phyloP scores from a whole-genome alignment of 495 filamentous ascomycete species.

The Penicillium goetzii region DNA sequence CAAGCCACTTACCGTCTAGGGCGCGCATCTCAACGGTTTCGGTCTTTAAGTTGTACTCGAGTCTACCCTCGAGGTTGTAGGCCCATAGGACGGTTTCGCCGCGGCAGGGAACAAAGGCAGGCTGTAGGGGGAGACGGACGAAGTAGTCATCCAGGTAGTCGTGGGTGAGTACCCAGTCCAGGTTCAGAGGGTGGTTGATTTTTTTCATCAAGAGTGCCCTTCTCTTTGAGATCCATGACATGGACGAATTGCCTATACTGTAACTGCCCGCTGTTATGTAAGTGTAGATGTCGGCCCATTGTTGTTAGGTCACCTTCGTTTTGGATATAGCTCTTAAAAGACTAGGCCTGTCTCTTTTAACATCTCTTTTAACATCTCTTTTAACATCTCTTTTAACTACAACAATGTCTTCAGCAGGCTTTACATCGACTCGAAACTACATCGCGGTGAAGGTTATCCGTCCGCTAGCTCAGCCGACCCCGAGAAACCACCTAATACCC shows the following conservation, averaged over 20 bases:
- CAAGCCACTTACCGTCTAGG: constrained; percentile 28
- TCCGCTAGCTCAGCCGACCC: no score
- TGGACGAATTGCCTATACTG: constrained; percentile 41
- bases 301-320: constrained; percentile 41
- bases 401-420: no score
- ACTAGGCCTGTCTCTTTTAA: no score
- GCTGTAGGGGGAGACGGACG: constrained; percentile 42
- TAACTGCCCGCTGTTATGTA: constrained; percentile 32
- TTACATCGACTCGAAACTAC: no score
- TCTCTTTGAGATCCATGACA: constrained; percentile 50
- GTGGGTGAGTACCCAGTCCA: constrained; percentile 58
- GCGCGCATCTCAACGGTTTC: constrained; percentile 41
- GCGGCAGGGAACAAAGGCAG: constrained; percentile 56
- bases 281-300: constrained; percentile 31
- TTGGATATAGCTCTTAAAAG: constrained; percentile 35
- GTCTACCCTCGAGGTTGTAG: constrained; percentile 39
- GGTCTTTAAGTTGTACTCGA: constrained; percentile 38
- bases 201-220: constrained; percentile 43
- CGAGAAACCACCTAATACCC: no score
- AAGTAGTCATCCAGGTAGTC: constrained; percentile 40
- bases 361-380: no score
- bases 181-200: constrained; percentile 51
- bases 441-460: no score
- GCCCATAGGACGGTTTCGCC: constrained; percentile 64
- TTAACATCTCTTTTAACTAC: no score